Percentiles rank a stretch among this genome's conserved stretches.
Conservation (phyloP, 768 basidiomycete genomes). For the Tricholoma saponaceum region DNA sequence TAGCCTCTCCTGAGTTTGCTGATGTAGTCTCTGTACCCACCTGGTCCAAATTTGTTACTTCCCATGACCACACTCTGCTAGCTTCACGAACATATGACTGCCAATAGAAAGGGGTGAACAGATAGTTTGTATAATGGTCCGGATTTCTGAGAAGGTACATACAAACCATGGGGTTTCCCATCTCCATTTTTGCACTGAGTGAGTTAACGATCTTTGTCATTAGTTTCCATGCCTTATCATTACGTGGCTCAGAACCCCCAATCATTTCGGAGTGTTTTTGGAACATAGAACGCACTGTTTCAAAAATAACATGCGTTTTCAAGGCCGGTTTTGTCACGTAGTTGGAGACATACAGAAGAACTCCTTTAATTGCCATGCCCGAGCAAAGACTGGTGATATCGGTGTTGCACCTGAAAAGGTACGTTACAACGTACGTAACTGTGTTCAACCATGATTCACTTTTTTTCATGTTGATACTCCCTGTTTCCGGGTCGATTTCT, state of each 20-base stretch:
- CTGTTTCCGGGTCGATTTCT: slow-evolving; percentile 22
- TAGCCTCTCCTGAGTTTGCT: too few species aligned
- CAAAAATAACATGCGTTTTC: too few species aligned
- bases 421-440: too few species aligned
- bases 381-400: too few species aligned
- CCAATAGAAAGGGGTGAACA: slow-evolving; percentile 31
- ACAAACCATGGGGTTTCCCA: slow-evolving; percentile 32
- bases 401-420: too few species aligned
- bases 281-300: too few species aligned
- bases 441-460: too few species aligned
- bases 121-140: slow-evolving; percentile 35
- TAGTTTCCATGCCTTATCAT: slow-evolving; percentile 13
- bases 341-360: too few species aligned
- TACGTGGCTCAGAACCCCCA: neutral
- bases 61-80: slow-evolving; percentile 11
- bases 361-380: too few species aligned
- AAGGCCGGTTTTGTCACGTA: slow-evolving; percentile 38
- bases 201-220: slow-evolving; percentile 33
- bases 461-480: slow-evolving; percentile 26
- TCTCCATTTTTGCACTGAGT: slow-evolving; percentile 29
- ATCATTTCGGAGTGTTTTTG: too few species aligned
- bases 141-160: slow-evolving; percentile 30
- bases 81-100: slow-evolving; percentile 23
- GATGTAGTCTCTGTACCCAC: too few species aligned
- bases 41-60: too few species aligned